These are phyloP conservation scores for Acacia acuminata DNA, from an alignment of 306 rosid genomes.

Conservation along the genomic window DNA sequence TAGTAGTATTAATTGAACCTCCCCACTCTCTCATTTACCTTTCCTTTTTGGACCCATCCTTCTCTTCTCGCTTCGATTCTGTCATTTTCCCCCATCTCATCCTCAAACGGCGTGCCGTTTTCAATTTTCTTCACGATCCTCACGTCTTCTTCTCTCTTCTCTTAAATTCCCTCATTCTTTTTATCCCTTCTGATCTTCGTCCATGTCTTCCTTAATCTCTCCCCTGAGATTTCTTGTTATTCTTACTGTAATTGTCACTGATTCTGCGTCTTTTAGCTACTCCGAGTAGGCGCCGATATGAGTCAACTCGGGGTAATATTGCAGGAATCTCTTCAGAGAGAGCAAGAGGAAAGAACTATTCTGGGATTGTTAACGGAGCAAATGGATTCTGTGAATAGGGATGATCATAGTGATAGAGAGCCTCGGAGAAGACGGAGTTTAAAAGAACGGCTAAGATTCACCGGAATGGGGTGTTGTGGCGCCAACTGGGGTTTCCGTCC, in stretches of 20 bases:
- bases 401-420: conserved; percentile 37
- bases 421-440: conserved; percentile 55
- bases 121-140: conserved; percentile 42
- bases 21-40: conserved; percentile 7
- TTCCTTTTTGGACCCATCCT: conserved; percentile 28
- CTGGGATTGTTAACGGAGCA: conserved; percentile 66
- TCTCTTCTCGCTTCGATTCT: conserved; percentile 22
- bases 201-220: background rate
- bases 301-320: conserved; percentile 75
- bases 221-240: background rate
- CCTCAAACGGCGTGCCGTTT: conserved; percentile 49
- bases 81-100: conserved; percentile 20
- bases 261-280: background rate
- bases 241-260: background rate
- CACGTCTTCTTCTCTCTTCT: conserved; percentile 53
- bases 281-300: conserved; percentile 43
- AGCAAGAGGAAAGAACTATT: conserved; percentile 63
- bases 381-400: conserved; percentile 52
- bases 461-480: conserved; percentile 82
- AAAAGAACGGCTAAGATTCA: conserved; percentile 77
- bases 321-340: conserved; percentile 68
- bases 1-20: conserved; percentile 2
- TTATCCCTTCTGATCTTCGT: conserved; percentile 30
- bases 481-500: conserved; percentile 72
- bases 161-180: background rate